These are phyloP conservation scores for Populus euphratica DNA, from an alignment of 345 rosid genomes.

Conservation along the genomic window DNA sequence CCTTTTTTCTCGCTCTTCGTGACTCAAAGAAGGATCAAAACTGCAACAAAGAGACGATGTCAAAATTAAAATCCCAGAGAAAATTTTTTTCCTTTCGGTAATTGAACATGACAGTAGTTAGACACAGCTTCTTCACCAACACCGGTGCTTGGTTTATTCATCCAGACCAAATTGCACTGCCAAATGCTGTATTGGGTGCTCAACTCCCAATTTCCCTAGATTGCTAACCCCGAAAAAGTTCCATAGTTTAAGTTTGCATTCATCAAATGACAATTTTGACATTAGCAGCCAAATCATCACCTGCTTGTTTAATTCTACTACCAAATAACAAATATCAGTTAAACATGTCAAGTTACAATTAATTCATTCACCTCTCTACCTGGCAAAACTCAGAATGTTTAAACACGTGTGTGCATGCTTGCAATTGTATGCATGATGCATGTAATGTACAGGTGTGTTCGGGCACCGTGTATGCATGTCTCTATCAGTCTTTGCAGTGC, in stretches of 20 bases:
- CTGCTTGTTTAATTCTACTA: too few relatives aligned
- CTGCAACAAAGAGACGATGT: constrained; percentile 25
- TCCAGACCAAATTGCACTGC: too few relatives aligned
- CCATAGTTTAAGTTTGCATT: too few relatives aligned
- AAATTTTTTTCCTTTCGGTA: not conserved
- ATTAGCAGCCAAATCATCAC: too few relatives aligned
- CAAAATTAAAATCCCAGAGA: not conserved
- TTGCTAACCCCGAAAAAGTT: too few relatives aligned
- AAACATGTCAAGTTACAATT: too few relatives aligned
- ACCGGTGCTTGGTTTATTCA: not conserved
- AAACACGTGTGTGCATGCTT: not conserved
- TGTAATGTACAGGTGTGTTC: not conserved
- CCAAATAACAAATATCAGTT: too few relatives aligned
- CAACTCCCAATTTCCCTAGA: too few relatives aligned
- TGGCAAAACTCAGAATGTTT: too few relatives aligned
- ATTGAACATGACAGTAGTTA: not conserved
- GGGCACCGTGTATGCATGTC: not conserved
- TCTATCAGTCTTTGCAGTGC: not conserved
- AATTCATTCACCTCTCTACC: too few relatives aligned
- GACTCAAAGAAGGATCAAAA: constrained; percentile 55
- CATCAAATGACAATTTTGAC: too few relatives aligned
- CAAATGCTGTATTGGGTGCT: too few relatives aligned
- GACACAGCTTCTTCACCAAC: not conserved
- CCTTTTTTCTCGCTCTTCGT: constrained; percentile 53
- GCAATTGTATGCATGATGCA: not conserved